phyloP scores from a whole-genome alignment of 164 flowering plant species.

The Vitis rupestris region DNA sequence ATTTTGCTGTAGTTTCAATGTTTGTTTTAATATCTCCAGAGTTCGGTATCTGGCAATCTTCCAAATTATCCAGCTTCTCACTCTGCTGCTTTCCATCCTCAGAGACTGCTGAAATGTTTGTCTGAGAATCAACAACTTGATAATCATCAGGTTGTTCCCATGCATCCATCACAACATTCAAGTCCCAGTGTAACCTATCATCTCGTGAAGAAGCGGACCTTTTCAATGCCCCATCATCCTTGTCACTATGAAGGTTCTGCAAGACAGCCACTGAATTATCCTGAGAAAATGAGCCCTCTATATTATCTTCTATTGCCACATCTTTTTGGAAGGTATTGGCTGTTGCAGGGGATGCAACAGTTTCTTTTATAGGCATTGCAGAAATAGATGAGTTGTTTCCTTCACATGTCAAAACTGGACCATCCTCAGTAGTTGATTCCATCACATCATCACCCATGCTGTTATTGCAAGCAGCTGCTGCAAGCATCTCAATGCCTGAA shows the following conservation, averaged over 20 bases:
- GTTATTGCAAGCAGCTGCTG: conserved; percentile 61
- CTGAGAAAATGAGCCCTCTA: conserved; percentile 3
- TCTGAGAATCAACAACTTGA: conserved; percentile 17
- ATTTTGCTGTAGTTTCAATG: no score
- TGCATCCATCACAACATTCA: conserved; percentile 62
- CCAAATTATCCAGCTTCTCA: conserved; percentile 8
- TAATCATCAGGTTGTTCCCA: conserved; percentile 52
- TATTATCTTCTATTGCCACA: conserved; percentile 11
- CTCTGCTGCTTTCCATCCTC: not conserved
- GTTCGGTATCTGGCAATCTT: conserved; percentile 15
- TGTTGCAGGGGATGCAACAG: conserved; percentile 6
- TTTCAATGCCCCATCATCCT: conserved; percentile 14
- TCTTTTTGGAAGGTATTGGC: conserved; percentile 10
- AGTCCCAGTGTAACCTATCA: conserved; percentile 62
- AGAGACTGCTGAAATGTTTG: conserved; percentile 1
- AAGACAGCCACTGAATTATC: conserved; percentile 4
- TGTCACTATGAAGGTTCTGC: conserved; percentile 10
- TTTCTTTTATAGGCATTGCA: conserved; percentile 8
- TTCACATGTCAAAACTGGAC: conserved; percentile 1
- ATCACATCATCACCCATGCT: conserved; percentile 22
- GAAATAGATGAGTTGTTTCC: conserved; percentile 17
- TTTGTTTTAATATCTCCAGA: conserved; percentile 8
- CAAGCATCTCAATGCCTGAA: conserved; percentile 71
- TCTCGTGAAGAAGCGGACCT: conserved; percentile 29
- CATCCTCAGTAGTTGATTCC: conserved; percentile 6